Base-by-base conservation (phyloP, 1,284 basidiomycete genomes). In the Schizophyllum amplum region DNA sequence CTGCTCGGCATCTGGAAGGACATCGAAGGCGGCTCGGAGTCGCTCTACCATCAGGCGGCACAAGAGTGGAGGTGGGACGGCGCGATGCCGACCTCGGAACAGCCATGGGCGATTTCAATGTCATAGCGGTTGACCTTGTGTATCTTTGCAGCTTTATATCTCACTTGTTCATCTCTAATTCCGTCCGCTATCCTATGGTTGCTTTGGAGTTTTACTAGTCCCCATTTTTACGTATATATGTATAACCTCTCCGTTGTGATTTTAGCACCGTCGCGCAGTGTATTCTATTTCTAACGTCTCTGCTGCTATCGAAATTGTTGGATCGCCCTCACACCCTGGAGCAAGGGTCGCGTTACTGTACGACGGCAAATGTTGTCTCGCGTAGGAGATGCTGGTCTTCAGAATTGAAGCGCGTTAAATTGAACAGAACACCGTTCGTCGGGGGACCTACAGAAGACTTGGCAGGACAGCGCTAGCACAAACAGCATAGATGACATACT, bases 41-140 rank as follows among this genome's bases (percentile, higher is more conserved):
- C 82, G 56, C 88, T 85, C 67, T 89, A 81, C 69, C 81, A 84
- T 59, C 33, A 42, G 17, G 33, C 33, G 17, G 62, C 75, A 33
- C 75, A 73, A 55, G 76, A 77, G 55, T 90, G 83, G 83, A 90
- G 86, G 71, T 90, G 83, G 82, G 87, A 88, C 57, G 76, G 77
- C 60, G 65, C 75, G 25, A 87, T 89, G 84, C 70, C 76, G 57
- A 69, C 79, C 27, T 66, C 76, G 58, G 88, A 90, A 5, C 83
- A 81, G 66, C 77, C 85, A 23, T 90, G 87, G 87, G 84, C 84
- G 33, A 82, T 89, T 62, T 83, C 75, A 67, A 79, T 76, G 64
- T 80, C 75, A 73, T 81, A 74, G 71, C 69, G 66, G 66, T 61
- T 61, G 22, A 63, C 62, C 57, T 60, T 62, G 60, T 65, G 63